phyloP scores from a whole-genome alignment of 768 basidiomycete species.

The Termitomyces sp. region DNA sequence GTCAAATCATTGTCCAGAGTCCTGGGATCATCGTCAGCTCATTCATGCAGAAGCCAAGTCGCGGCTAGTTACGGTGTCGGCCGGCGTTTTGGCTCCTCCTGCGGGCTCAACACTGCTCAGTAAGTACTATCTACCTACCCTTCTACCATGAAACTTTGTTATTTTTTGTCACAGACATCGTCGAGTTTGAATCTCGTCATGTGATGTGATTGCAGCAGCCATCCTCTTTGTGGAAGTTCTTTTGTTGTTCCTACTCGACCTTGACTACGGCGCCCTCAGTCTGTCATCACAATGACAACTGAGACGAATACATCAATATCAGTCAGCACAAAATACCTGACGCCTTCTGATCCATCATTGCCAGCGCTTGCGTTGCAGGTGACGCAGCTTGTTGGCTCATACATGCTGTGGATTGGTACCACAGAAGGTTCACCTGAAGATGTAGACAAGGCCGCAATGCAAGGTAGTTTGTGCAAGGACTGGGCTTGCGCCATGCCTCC shows the following conservation, averaged over 20 bases:
- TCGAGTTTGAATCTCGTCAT: background rate
- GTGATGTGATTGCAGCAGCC: constrained; percentile 6
- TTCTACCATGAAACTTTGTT: too few relatives aligned
- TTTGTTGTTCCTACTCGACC: background rate
- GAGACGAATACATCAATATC: constrained; percentile 9
- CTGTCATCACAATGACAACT: constrained; percentile 13
- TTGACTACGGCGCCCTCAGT: constrained; percentile 5
- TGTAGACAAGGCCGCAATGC: constrained; percentile 42
- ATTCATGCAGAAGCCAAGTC: background rate
- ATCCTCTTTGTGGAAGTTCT: too few relatives aligned
- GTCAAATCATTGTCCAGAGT: background rate
- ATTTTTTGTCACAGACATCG: too few relatives aligned
- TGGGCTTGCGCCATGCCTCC: constrained; percentile 86
- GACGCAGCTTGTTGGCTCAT: constrained; percentile 64
- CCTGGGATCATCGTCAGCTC: background rate
- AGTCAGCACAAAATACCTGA: constrained; percentile 46
- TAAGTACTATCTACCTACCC: too few relatives aligned
- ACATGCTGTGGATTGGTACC: constrained; percentile 81
- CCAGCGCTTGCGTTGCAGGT: constrained; percentile 65
- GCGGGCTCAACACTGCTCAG: background rate
- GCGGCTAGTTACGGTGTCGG: too few relatives aligned
- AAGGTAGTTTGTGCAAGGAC: constrained; percentile 62
- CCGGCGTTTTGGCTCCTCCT: background rate
- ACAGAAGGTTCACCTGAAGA: constrained; percentile 43
- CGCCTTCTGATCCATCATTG: constrained; percentile 43